phyloP scores from a whole-genome alignment of 78 protist species.

The Dictyostelium capitatum region DNA sequence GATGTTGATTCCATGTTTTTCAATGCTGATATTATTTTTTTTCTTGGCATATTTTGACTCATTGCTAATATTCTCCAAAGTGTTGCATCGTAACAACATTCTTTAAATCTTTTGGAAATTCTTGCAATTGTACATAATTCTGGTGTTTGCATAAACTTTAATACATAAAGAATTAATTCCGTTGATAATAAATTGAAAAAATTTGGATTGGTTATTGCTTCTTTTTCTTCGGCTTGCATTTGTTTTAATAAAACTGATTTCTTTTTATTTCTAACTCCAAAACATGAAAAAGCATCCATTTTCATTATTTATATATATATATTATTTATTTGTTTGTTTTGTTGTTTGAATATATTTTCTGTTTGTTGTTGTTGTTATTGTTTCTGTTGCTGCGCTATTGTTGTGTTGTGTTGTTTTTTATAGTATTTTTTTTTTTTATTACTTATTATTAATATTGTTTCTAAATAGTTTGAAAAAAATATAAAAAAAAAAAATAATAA shows the following conservation, averaged over 20 bases:
- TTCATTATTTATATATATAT: conserved; percentile 56
- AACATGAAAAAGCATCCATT: conserved; percentile 76
- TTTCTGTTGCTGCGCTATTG: too few species aligned
- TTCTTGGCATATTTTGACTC: conserved; percentile 28
- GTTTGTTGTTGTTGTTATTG: too few species aligned
- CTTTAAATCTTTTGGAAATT: conserved; percentile 47
- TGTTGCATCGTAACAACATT: conserved; percentile 70
- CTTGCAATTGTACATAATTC: conserved; percentile 60
- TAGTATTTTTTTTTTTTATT: background rate
- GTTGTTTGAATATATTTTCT: background rate
- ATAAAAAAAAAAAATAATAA: too few species aligned
- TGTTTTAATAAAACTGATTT: conserved; percentile 41
- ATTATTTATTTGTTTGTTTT: background rate
- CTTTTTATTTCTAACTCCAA: conserved; percentile 58
- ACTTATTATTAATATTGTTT: background rate
- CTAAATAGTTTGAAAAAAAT: too few species aligned
- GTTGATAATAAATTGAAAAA: conserved; percentile 57
- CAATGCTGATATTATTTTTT: conserved; percentile 49
- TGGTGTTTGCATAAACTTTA: conserved; percentile 21
- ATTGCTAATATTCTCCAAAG: conserved; percentile 65
- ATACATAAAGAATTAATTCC: conserved; percentile 46
- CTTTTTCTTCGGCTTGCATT: conserved; percentile 33
- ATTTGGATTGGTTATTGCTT: conserved; percentile 51
- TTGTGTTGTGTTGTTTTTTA: background rate
- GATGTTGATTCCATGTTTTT: conserved; percentile 61